Percentiles rank a stretch among this genome's conserved stretches.
These are phyloP conservation scores for Boletus mariae DNA, from an alignment of 1,284 basidiomycete genomes.

Conservation along the genomic window DNA sequence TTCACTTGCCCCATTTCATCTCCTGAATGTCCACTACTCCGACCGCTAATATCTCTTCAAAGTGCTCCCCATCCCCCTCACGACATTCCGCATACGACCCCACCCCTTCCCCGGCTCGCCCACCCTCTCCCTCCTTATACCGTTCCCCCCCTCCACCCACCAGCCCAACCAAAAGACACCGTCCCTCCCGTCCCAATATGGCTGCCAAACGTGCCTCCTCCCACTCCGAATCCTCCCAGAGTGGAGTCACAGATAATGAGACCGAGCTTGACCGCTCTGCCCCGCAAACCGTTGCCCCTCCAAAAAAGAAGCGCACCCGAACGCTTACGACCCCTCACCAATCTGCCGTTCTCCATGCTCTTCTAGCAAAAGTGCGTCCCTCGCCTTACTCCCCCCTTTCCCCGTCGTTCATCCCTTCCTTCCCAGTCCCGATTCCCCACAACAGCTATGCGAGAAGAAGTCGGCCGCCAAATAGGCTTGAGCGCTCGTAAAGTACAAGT, in stretches of 20 bases:
- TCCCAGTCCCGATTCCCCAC: constrained; percentile 79
- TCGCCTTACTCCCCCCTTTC: not conserved
- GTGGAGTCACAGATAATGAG: constrained; percentile 52
- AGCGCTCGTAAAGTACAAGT: constrained; percentile 86
- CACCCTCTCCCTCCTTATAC: not conserved
- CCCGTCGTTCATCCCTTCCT: constrained; percentile 4
- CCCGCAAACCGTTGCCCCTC: constrained; percentile 43
- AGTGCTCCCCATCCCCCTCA: constrained; percentile 18
- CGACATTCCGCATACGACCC: constrained; percentile 22
- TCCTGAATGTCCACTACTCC: constrained; percentile 20
- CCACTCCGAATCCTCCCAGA: constrained; percentile 44
- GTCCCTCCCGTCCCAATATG: constrained; percentile 15
- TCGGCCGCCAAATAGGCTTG: constrained; percentile 76
- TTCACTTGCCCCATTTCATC: constrained; percentile 5
- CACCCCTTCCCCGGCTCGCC: not conserved
- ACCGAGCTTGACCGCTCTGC: constrained; percentile 38
- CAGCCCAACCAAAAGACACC: constrained; percentile 21
- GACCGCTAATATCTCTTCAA: constrained; percentile 24
- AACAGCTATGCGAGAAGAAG: constrained; percentile 79
- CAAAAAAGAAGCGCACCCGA: constrained; percentile 72
- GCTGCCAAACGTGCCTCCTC: constrained; percentile 25
- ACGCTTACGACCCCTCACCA: constrained; percentile 84
- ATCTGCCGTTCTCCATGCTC: constrained; percentile 73
- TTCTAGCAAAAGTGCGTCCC: constrained; percentile 67
- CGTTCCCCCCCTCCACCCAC: not conserved